These are phyloP conservation scores for Postia placenta DNA, from an alignment of 768 basidiomycete species.

Conservation along the genomic window DNA sequence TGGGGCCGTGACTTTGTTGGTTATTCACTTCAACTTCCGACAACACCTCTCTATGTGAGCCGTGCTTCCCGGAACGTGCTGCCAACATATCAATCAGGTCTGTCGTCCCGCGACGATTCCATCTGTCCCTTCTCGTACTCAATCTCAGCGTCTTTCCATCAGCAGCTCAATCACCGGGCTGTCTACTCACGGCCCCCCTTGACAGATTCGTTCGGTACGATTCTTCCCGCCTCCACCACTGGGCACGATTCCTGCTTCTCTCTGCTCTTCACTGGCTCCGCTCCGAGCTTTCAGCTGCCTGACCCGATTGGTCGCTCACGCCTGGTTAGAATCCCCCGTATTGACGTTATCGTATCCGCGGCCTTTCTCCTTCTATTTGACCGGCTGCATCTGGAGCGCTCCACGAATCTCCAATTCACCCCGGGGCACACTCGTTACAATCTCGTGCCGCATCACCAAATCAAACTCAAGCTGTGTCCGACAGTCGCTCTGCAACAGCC, in stretches of 20 bases:
- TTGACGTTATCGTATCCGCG: constrained; percentile 38
- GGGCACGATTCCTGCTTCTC: too few species aligned
- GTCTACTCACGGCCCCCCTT: constrained; percentile 5
- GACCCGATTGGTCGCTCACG: constrained; percentile 42
- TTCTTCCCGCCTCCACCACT: constrained; percentile 12
- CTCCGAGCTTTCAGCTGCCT: constrained; percentile 35
- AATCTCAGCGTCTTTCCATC: constrained; percentile 8
- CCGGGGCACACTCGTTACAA: not conserved
- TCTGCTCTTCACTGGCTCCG: constrained; percentile 30
- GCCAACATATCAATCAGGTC: constrained; percentile 19
- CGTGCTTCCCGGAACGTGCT: constrained; percentile 6
- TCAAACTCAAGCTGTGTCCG: not conserved
- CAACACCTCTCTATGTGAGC: constrained; percentile 1
- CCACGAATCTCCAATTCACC: constrained; percentile 1
- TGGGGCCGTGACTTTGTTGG: not conserved
- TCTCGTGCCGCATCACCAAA: not conserved
- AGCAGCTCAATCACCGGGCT: constrained; percentile 10
- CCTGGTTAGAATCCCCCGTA: constrained; percentile 7
- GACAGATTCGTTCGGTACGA: not conserved
- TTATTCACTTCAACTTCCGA: constrained; percentile 15
- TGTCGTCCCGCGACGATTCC: constrained; percentile 20
- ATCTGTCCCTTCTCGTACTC: constrained; percentile 16
- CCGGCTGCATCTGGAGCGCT: not conserved
- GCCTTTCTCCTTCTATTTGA: constrained; percentile 22
- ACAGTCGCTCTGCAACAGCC: not conserved